Percentiles rank a stretch among this genome's conserved stretches.
Conservation (phyloP, 495 filamentous ascomycete species). For the Pseudoneurospora amorphoporcata region DNA sequence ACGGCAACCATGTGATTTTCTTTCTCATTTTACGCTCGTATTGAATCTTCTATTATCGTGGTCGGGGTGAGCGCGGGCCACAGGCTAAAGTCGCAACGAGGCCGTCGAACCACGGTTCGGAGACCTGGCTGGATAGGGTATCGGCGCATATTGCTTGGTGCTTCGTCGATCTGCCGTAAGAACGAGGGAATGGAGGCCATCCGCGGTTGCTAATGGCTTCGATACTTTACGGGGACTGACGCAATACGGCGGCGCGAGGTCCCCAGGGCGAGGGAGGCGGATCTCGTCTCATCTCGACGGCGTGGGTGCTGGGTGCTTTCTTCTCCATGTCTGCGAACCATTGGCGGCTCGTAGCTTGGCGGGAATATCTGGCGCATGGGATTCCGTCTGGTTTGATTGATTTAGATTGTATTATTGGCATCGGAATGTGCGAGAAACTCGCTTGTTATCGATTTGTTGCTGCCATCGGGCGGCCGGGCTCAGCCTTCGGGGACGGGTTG, state of each 20-base stretch:
- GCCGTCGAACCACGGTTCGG: not conserved
- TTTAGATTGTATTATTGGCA: not conserved
- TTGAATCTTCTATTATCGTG: not conserved
- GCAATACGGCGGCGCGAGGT: not conserved
- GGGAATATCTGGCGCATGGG: not conserved
- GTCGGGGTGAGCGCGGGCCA: not conserved
- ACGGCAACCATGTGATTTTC: not conserved
- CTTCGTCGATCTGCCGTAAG: not conserved
- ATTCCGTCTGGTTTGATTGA: not conserved
- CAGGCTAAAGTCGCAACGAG: not conserved
- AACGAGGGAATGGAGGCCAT: not conserved
- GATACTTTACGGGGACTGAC: not conserved
- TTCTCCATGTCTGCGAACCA: not conserved
- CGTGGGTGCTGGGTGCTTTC: not conserved
- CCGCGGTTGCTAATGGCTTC: not conserved
- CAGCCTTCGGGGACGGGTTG: not conserved
- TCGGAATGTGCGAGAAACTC: not conserved
- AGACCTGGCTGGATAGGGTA: not conserved
- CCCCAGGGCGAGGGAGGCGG: not conserved
- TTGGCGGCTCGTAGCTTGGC: not conserved
- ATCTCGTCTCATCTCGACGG: not conserved
- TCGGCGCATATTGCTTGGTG: not conserved
- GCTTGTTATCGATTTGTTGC: not conserved
- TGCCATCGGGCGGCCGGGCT: not conserved
- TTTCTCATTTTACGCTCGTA: not conserved